Evolutionary conservation across 164 flowering plant species (phyloP).

Genomic region (Vitis rupestris): DNA sequence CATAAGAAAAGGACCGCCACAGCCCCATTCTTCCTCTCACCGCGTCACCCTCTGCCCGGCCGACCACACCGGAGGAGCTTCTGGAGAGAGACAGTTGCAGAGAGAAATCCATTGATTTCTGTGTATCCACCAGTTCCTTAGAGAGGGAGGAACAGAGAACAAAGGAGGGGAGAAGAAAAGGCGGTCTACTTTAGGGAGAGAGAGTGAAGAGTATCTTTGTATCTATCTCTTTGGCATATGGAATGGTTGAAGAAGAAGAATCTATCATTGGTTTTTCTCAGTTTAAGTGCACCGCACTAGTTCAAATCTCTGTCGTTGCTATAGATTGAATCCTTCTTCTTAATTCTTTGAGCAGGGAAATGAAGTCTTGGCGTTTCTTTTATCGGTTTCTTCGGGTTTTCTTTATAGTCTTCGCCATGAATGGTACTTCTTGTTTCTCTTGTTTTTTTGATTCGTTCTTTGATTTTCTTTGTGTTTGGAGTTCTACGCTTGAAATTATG

Average conservation of each 20-base stretch:
- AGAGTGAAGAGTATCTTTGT: background rate
- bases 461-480: background rate
- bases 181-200: background rate
- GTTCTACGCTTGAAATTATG: too few species aligned
- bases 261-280: background rate
- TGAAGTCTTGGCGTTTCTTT: constrained; percentile 8
- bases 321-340: background rate
- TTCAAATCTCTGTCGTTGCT: constrained; percentile 6
- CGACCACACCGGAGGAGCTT: background rate
- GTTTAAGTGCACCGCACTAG: constrained; percentile 5
- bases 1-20: constrained; percentile 26
- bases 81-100: background rate
- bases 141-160: background rate
- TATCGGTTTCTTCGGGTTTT: background rate
- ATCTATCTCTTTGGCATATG: constrained; percentile 5
- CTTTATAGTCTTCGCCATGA: constrained; percentile 12
- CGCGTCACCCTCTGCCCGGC: too few species aligned
- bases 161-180: background rate
- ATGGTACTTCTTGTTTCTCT: constrained; percentile 15
- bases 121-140: too few species aligned
- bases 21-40: background rate
- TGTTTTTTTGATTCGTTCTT: background rate
- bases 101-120: background rate
- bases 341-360: constrained; percentile 10
- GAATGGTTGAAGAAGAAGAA: constrained; percentile 21